Evolutionary conservation across 2,329 filamentous ascomycete genomes (phyloP).

Genomic region (Trichoderma asperellum): DNA sequence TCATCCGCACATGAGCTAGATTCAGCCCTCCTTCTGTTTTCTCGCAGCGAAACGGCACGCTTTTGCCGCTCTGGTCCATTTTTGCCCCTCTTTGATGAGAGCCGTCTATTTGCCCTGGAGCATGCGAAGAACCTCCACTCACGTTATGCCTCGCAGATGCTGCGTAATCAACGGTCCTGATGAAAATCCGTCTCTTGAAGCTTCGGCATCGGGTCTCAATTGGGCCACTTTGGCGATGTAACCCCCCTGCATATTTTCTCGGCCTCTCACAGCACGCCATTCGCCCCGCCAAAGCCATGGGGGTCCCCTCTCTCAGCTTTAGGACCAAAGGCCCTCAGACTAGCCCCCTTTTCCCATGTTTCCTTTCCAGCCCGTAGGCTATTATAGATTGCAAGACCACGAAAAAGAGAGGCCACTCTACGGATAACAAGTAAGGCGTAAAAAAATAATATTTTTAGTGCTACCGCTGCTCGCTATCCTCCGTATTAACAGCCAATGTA

Average conservation of each 20-base stretch:
- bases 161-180: constrained; percentile 4
- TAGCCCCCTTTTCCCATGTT: constrained; percentile 21
- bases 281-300: background rate
- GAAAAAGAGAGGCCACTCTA: background rate
- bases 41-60: constrained; percentile 1
- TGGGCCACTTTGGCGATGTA: constrained; percentile 13
- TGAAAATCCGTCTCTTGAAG: background rate
- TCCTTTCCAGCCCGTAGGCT: background rate
- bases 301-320: constrained; percentile 22
- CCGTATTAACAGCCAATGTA: constrained; percentile 8
- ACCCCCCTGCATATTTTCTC: constrained; percentile 4
- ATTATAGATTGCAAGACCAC: background rate
- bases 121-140: constrained; percentile 14
- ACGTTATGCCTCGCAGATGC: constrained; percentile 14
- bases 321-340: constrained; percentile 1
- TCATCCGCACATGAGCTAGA: background rate
- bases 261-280: background rate
- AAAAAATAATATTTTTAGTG: background rate
- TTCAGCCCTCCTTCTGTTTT: background rate
- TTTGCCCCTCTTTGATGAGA: constrained; percentile 11
- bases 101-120: background rate
- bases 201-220: constrained; percentile 10
- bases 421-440: constrained; percentile 17
- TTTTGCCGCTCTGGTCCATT: constrained; percentile 13
- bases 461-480: background rate